Conservation (phyloP, 768 basidiomycete genomes). For the Amyloporia xantha region DNA sequence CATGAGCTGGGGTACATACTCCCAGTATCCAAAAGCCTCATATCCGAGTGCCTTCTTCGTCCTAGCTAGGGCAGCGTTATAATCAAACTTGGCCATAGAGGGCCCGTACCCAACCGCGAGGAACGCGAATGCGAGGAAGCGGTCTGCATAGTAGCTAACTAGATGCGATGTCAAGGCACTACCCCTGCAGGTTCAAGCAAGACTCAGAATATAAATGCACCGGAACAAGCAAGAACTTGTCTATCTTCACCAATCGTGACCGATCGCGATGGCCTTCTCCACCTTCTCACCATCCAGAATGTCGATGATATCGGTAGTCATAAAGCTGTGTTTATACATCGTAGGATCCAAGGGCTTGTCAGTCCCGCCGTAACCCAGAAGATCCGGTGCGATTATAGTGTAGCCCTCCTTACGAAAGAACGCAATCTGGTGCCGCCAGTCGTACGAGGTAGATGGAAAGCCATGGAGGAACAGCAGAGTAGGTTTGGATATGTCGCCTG, state of each 20-base stretch:
- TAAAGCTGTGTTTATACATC: constrained; percentile 19
- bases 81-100: constrained; percentile 21
- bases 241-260: constrained; percentile 35
- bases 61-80: constrained; percentile 21
- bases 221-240: too few species aligned
- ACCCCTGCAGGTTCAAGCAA: constrained; percentile 26
- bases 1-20: constrained; percentile 9
- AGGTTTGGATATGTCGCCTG: constrained; percentile 22
- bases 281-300: constrained; percentile 26
- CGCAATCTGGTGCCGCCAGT: constrained; percentile 36
- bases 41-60: constrained; percentile 26
- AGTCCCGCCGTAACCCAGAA: constrained; percentile 41
- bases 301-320: constrained; percentile 28
- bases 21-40: constrained; percentile 39
- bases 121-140: constrained; percentile 36
- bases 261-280: constrained; percentile 24
- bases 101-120: constrained; percentile 29
- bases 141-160: constrained; percentile 31
- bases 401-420: constrained; percentile 35
- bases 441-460: constrained; percentile 34
- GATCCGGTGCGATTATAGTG: constrained; percentile 40
- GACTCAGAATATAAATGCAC: too few species aligned
- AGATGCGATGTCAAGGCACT: constrained; percentile 28
- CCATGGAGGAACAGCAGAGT: constrained; percentile 41
- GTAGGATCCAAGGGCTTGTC: constrained; percentile 31